These are phyloP conservation scores for Pleomassaria siparia DNA, from an alignment of 2,329 filamentous ascomycete species.

Conservation along the genomic window DNA sequence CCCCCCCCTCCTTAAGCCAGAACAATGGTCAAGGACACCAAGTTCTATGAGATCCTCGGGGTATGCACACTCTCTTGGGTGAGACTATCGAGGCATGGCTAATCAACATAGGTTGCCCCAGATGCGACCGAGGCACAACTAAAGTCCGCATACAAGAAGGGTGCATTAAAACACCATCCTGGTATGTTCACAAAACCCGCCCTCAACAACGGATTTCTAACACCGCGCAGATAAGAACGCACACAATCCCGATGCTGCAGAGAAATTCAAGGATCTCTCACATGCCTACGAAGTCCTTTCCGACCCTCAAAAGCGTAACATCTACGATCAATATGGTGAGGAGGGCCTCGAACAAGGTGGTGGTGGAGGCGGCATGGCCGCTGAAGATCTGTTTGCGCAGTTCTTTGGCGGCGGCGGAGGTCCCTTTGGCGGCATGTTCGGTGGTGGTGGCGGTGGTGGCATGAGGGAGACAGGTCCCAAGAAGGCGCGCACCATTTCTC, in stretches of 20 bases:
- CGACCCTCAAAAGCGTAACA: constrained; percentile 83
- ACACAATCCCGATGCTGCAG: constrained; percentile 87
- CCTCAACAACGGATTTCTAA: constrained; percentile 12
- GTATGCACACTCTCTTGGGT: constrained; percentile 53
- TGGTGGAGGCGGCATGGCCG: constrained; percentile 82
- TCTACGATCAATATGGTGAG: constrained; percentile 98
- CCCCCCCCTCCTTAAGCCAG: too few relatives aligned
- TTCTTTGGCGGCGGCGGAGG: constrained; percentile 83
- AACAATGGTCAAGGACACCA: constrained; percentile 77
- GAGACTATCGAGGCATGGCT: constrained; percentile 7
- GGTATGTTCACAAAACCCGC: constrained; percentile 54
- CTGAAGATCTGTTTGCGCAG: constrained; percentile 93
- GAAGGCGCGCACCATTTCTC: constrained; percentile 94
- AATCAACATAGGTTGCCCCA: constrained; percentile 65
- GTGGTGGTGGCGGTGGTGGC: constrained; percentile 67
- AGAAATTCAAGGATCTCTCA: constrained; percentile 98
- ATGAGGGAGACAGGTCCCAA: constrained; percentile 80
- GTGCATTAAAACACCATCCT: constrained; percentile 81
- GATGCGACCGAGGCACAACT: constrained; percentile 81
- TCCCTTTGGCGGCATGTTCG: constrained; percentile 65
- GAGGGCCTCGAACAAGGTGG: constrained; percentile 85
- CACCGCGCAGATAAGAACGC: constrained; percentile 83
- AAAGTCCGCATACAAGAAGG: constrained; percentile 86
- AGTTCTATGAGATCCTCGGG: constrained; percentile 76
- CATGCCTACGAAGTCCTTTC: constrained; percentile 94